Conservation (phyloP, 305 asterid species). For the Fraxinus baroniana region DNA sequence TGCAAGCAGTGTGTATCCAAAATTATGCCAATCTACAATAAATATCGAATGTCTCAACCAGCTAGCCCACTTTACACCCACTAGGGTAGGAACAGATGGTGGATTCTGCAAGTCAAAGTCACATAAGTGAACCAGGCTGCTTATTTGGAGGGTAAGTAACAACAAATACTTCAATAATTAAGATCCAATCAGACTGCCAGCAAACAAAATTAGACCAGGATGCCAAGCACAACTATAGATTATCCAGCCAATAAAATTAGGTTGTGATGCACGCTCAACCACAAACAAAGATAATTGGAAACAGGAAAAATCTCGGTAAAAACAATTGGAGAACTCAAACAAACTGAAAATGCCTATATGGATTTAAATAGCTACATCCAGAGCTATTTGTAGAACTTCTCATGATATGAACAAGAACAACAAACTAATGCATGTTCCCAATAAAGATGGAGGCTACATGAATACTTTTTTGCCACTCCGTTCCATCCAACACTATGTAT, state of each 20-base stretch:
- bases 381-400: not conserved
- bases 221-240: not conserved
- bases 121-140: not conserved
- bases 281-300: conserved; percentile 1
- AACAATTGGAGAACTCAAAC: conserved; percentile 2
- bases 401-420: not conserved
- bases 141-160: not conserved
- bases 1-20: conserved; percentile 91
- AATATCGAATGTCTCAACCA: conserved; percentile 72
- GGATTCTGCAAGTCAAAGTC: conserved; percentile 63
- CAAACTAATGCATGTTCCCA: not conserved
- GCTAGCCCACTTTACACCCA: conserved; percentile 90
- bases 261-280: not conserved
- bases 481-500: not conserved
- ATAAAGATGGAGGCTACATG: not conserved
- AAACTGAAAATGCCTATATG: not conserved
- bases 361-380: not conserved
- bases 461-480: not conserved
- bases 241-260: not conserved
- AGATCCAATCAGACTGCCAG: not conserved
- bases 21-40: conserved; percentile 93
- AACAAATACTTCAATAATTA: not conserved
- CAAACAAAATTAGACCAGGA: not conserved
- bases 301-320: not conserved
- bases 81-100: conserved; percentile 95